Evolutionary conservation across 371 early-diverging fungal species (phyloP), one percentile per base, ranked within the genome.

Genomic region (Funneliformis caledonium): DNA sequence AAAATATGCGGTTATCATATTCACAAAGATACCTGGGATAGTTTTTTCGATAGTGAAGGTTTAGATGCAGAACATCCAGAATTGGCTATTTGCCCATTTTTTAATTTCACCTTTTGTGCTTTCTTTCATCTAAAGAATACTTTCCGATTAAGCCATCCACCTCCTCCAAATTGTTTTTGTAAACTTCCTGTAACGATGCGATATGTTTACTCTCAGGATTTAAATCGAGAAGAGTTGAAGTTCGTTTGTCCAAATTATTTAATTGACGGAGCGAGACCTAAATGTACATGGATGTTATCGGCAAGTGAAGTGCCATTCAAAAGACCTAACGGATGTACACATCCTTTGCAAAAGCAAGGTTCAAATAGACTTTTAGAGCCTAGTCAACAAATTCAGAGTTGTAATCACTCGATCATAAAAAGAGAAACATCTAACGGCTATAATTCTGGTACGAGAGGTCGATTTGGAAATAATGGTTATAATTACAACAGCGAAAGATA

Each of bases 91-190:
- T 89, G 89, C 72, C 85, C 87, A 0, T 81, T 75, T 5, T 88
- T 87, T 64, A 89, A 89, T 62, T 87, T 82, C 47, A 87, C 89
- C 0, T 88, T 84, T 73, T 89, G 89, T 61, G 82, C 85, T n/a
- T 50, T 80, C 11, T 87, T 88, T 50, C 48, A 76, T 14, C n/a
- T 80, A 4, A 75, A 47, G 16, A 89, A 88, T 70, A 72, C 5
- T 2, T 84, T 56, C 11, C 76, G 69, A 11, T 37, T 48, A 1
- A 68, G 82, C 26, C 82, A 82, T 37, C 74, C 80, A 11, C 56
- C 72, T 5, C 26, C 78, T 2, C 85, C 86, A 37, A 43, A 73
- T 0, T 86, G 87, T 59, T 85, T 85, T 68, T 86, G 87, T 65
- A 80, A 78, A 4, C 42, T 60, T 16, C 85, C 82, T 31, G 78